phyloP scores from a whole-genome alignment of 768 basidiomycete species.

The Rhodotorula paludigena region DNA sequence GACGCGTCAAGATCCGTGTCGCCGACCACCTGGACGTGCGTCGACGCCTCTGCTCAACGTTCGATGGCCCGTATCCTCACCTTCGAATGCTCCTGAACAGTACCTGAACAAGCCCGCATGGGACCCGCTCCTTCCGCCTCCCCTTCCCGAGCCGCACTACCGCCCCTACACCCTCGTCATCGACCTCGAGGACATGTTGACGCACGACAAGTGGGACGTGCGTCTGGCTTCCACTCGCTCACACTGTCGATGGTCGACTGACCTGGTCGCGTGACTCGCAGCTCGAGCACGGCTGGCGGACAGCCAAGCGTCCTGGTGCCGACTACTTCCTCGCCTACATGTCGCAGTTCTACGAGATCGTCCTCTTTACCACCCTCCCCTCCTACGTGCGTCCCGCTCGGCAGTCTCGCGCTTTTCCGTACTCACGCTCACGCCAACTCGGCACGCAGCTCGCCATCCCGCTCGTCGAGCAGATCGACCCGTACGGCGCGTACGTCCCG shows the following conservation, averaged over 20 bases:
- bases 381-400: constrained; percentile 62
- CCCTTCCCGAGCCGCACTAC: constrained; percentile 71
- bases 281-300: constrained; percentile 93
- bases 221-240: constrained; percentile 47
- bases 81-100: too few relatives aligned
- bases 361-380: constrained; percentile 86
- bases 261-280: constrained; percentile 44
- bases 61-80: too few relatives aligned
- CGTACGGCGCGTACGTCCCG: constrained; percentile 79
- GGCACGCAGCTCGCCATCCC: constrained; percentile 69
- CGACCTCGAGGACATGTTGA: constrained; percentile 83
- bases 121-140: constrained; percentile 84
- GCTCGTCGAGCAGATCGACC: constrained; percentile 87
- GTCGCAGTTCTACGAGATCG: constrained; percentile 96
- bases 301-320: constrained; percentile 93
- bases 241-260: too few relatives aligned
- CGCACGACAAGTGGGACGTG: constrained; percentile 94
- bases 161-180: constrained; percentile 88
- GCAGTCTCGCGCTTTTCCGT: background rate
- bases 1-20: constrained; percentile 38
- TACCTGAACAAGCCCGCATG: constrained; percentile 90
- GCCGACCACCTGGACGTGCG: constrained; percentile 36
- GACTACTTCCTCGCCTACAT: constrained; percentile 98
- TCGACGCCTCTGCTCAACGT: constrained; percentile 25
- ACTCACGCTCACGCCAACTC: background rate